Percentiles rank a stretch among this genome's conserved stretches.
phyloP scores from a whole-genome alignment of 1,139 yeast species.

The Geotrichum histeridarum region DNA sequence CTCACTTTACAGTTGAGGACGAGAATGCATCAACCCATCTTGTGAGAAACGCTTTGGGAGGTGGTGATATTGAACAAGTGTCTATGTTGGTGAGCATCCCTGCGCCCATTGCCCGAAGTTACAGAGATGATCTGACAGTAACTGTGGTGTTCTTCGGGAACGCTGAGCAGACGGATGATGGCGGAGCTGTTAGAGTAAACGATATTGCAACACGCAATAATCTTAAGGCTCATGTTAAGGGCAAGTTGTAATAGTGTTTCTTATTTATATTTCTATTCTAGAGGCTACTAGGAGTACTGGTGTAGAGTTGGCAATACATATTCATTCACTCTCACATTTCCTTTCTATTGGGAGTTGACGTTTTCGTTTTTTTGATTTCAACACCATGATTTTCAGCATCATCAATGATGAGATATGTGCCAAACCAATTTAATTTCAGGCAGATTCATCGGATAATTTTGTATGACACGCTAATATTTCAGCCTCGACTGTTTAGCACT shows the following conservation, averaged over 20 bases:
- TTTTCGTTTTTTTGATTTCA: no score
- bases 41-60: conserved; percentile 89
- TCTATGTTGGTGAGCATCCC: conserved; percentile 88
- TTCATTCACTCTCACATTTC: no score
- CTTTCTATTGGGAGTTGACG: no score
- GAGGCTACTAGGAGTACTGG: neutral
- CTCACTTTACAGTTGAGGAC: conserved; percentile 57
- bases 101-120: conserved; percentile 84
- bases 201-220: conserved; percentile 19
- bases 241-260: conserved; percentile 15
- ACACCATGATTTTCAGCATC: no score
- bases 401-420: no score
- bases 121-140: conserved; percentile 92
- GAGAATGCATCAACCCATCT: conserved; percentile 87
- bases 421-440: no score
- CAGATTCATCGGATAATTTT: no score
- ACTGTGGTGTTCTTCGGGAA: conserved; percentile 86
- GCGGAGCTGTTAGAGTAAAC: conserved; percentile 18
- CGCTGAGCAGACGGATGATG: conserved; percentile 8
- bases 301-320: no score
- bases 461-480: no score
- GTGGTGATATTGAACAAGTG: conserved; percentile 75
- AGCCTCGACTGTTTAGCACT: no score
- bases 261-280: neutral
- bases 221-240: conserved; percentile 19